phyloP scores from a whole-genome alignment of 306 rosid genomes.

The Geum urbanum region DNA sequence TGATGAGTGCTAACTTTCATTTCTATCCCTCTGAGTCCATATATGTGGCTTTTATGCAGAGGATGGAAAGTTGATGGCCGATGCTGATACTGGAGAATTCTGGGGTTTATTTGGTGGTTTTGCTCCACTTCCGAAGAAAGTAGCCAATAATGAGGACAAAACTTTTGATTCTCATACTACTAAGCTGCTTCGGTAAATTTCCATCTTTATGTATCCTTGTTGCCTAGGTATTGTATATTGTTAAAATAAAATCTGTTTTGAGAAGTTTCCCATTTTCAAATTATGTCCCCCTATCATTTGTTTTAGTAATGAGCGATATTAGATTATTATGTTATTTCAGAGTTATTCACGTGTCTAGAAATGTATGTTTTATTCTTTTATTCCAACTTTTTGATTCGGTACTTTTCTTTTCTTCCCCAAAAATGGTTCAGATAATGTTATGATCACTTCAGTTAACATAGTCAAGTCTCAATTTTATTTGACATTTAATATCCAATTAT shows the following conservation, averaged over 20 bases:
- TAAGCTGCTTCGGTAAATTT: slow-evolving; percentile 66
- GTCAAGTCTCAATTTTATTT: slow-evolving; percentile 18
- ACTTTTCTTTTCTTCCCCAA: neutral
- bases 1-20: slow-evolving; percentile 22
- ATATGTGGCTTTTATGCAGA: slow-evolving; percentile 46
- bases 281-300: slow-evolving; percentile 3
- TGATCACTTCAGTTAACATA: neutral
- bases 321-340: slow-evolving; percentile 14
- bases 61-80: slow-evolving; percentile 99
- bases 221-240: slow-evolving; percentile 7
- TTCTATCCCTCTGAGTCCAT: slow-evolving; percentile 27
- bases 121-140: slow-evolving; percentile 94
- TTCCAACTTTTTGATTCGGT: slow-evolving; percentile 4
- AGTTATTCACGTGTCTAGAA: neutral
- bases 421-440: neutral
- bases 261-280: neutral
- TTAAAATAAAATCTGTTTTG: slow-evolving; percentile 3
- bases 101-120: slow-evolving; percentile 97
- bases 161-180: slow-evolving; percentile 55
- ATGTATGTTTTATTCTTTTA: neutral
- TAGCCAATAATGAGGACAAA: slow-evolving; percentile 57
- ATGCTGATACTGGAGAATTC: slow-evolving; percentile 91
- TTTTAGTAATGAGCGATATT: neutral
- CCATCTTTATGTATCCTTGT: slow-evolving; percentile 19
- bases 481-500: slow-evolving; percentile 18